Percentiles rank a stretch among this genome's conserved stretches.
phyloP scores from a whole-genome alignment of 108 stramenopile genomes.

The Cyclostephanos tholiformis region DNA sequence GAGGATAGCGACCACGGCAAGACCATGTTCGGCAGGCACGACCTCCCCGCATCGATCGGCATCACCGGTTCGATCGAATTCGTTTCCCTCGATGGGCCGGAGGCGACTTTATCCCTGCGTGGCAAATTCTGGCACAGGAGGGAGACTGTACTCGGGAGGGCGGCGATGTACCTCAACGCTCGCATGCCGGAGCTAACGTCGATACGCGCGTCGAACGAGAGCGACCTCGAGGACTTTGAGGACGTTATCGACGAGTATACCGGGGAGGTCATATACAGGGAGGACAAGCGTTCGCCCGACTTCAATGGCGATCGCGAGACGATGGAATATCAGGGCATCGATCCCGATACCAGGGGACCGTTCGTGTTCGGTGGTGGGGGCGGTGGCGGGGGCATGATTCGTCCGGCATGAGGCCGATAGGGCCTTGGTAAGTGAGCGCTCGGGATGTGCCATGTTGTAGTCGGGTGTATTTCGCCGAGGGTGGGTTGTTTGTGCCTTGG shows the following conservation, averaged over 20 bases:
- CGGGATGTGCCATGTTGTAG: too few species aligned
- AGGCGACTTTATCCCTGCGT: constrained; percentile 51
- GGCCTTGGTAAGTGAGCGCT: too few species aligned
- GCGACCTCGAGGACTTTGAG: constrained; percentile 73
- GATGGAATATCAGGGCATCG: constrained; percentile 84
- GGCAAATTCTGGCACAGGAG: constrained; percentile 80
- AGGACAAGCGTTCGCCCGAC: constrained; percentile 59
- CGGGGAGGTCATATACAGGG: constrained; percentile 61
- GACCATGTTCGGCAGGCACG: constrained; percentile 81
- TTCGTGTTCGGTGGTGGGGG: constrained; percentile 51
- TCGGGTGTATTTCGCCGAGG: too few species aligned
- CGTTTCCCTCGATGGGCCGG: constrained; percentile 68
- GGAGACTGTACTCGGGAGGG: constrained; percentile 72
- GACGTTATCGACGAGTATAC: constrained; percentile 69
- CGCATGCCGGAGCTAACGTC: constrained; percentile 74
- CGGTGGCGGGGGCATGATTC: constrained; percentile 46
- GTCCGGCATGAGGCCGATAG: constrained; percentile 29
- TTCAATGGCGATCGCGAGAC: constrained; percentile 79
- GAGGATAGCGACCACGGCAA: constrained; percentile 71
- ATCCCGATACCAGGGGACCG: constrained; percentile 79
- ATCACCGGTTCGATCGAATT: constrained; percentile 74
- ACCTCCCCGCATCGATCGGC: constrained; percentile 48
- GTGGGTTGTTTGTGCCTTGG: too few species aligned
- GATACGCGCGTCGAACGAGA: constrained; percentile 52
- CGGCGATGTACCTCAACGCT: constrained; percentile 82